Evolutionary conservation across 108 stramenopile genomes (phyloP).

Genomic region (Nitzschia inconspicua): DNA sequence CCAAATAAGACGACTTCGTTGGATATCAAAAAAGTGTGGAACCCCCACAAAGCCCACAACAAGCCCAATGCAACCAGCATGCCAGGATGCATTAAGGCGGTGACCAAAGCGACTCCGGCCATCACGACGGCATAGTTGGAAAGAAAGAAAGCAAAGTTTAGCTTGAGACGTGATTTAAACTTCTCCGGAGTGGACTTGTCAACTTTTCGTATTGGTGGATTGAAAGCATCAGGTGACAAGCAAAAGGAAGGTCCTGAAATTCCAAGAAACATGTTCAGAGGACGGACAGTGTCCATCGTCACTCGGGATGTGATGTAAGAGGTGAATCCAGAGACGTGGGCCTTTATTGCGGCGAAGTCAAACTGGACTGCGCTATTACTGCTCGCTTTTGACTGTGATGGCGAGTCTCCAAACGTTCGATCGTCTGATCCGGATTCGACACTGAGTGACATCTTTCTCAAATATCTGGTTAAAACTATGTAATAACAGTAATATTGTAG

Average conservation of each 20-base stretch:
- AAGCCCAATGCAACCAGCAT: constrained; percentile 67
- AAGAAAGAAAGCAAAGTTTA: constrained; percentile 78
- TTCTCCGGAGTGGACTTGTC: constrained; percentile 68
- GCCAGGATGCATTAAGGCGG: constrained; percentile 79
- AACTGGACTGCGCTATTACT: constrained; percentile 11
- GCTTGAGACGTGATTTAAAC: constrained; percentile 51
- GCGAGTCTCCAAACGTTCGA: no score
- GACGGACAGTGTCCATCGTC: constrained; percentile 71
- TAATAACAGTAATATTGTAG: no score
- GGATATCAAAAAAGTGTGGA: constrained; percentile 57
- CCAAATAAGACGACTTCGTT: constrained; percentile 70
- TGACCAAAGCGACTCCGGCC: constrained; percentile 61
- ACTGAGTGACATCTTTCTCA: constrained; percentile 25
- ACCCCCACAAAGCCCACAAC: constrained; percentile 60
- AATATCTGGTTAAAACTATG: no score
- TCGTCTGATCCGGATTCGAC: constrained; percentile 24
- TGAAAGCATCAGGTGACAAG: constrained; percentile 75
- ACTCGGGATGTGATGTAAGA: constrained; percentile 31
- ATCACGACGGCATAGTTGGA: constrained; percentile 80
- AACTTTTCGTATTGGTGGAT: constrained; percentile 50
- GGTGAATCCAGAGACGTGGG: constrained; percentile 23
- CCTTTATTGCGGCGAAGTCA: constrained; percentile 20
- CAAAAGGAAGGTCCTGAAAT: constrained; percentile 64
- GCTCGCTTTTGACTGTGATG: not conserved
- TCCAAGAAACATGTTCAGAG: constrained; percentile 68